These are phyloP conservation scores for Diaporthe humulicola DNA, from an alignment of 2,329 filamentous ascomycete genomes.

Conservation along the genomic window DNA sequence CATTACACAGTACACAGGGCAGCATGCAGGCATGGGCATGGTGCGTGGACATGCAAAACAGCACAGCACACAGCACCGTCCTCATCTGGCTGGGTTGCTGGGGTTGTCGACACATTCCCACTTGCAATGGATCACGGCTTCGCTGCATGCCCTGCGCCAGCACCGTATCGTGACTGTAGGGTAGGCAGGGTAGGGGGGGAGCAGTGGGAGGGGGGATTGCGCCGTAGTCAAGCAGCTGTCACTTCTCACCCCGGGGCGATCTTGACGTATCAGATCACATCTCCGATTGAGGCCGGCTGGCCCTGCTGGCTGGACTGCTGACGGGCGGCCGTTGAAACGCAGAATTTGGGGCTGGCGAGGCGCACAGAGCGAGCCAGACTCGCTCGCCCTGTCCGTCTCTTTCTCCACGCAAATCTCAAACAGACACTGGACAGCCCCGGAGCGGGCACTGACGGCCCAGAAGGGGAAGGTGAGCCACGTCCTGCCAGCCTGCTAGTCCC, in stretches of 20 bases:
- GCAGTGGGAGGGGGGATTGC: neutral
- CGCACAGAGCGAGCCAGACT: conserved; percentile 24
- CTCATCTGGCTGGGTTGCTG: neutral
- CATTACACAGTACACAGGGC: neutral
- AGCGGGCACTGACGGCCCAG: conserved; percentile 7
- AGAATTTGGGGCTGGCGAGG: conserved; percentile 15
- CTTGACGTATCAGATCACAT: conserved; percentile 36
- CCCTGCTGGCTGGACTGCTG: conserved; percentile 22
- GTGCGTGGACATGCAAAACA: neutral
- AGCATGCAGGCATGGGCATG: neutral
- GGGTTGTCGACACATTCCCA: neutral
- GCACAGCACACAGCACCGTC: neutral
- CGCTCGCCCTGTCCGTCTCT: conserved; percentile 9
- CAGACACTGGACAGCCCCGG: neutral
- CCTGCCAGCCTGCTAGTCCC: neutral
- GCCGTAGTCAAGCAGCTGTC: conserved; percentile 28
- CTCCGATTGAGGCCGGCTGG: conserved; percentile 24
- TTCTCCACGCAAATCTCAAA: conserved; percentile 25
- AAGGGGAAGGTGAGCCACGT: conserved; percentile 5
- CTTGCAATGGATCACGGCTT: conserved; percentile 14
- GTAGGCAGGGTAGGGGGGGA: too few relatives aligned
- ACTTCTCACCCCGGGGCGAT: conserved; percentile 32
- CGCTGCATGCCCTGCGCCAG: conserved; percentile 3
- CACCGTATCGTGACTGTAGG: neutral
- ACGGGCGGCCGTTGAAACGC: conserved; percentile 26